Evolutionary conservation across 805 yeast species (phyloP).

Genomic region (Candida tammaniensis): DNA sequence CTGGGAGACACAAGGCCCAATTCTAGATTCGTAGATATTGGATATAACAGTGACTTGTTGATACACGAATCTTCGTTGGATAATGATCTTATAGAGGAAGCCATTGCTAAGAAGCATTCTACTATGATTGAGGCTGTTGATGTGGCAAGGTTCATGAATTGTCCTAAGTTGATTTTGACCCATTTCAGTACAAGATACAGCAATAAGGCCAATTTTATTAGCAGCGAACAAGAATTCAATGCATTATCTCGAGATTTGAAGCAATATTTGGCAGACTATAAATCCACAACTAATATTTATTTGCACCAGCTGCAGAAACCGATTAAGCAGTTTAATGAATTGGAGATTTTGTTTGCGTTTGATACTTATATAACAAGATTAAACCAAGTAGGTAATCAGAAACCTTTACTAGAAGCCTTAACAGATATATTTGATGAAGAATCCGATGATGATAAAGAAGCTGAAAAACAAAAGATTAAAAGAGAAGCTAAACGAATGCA

Average conservation of each 20-base stretch:
- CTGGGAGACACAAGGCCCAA: slow-evolving; percentile 96
- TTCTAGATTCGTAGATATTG: slow-evolving; percentile 60
- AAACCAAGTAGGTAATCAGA: slow-evolving; percentile 26
- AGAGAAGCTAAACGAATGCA: slow-evolving; percentile 34
- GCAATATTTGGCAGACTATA: slow-evolving; percentile 24
- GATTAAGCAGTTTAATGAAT: slow-evolving; percentile 22
- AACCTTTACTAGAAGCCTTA: slow-evolving; percentile 13
- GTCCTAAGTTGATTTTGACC: slow-evolving; percentile 69
- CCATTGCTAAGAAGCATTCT: slow-evolving; percentile 77
- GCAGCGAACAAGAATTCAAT: slow-evolving; percentile 20
- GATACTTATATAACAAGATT: slow-evolving; percentile 36
- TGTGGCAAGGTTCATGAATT: slow-evolving; percentile 69
- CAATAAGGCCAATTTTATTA: slow-evolving; percentile 30
- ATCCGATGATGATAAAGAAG: slow-evolving; percentile 22
- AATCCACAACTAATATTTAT: slow-evolving; percentile 25
- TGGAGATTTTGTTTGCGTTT: slow-evolving; percentile 38
- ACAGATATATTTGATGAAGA: slow-evolving; percentile 23
- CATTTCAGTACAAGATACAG: slow-evolving; percentile 90
- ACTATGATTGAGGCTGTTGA: slow-evolving; percentile 84
- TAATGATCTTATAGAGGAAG: slow-evolving; percentile 73
- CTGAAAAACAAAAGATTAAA: slow-evolving; percentile 26
- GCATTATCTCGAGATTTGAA: slow-evolving; percentile 21
- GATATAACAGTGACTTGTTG: slow-evolving; percentile 64
- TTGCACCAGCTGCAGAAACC: slow-evolving; percentile 7
- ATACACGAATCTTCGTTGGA: slow-evolving; percentile 95